Percentiles rank a stretch among this genome's conserved stretches.
These are phyloP conservation scores for Chlorociboria aeruginascens DNA, from an alignment of 495 filamentous ascomycete species.

Conservation along the genomic window DNA sequence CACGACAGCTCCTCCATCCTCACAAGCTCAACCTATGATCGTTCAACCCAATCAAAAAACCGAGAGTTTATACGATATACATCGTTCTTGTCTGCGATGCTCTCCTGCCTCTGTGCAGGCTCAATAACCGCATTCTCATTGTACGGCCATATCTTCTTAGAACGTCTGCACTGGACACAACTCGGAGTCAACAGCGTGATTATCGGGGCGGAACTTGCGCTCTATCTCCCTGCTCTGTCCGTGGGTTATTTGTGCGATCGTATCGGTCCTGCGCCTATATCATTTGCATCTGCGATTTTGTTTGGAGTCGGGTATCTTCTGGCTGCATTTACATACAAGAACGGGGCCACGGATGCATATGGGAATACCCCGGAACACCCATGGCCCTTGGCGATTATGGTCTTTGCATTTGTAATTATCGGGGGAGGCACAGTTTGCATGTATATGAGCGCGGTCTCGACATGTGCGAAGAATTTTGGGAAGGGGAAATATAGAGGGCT, in stretches of 20 bases:
- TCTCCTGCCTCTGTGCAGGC: constrained; percentile 57
- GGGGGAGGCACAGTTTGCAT: constrained; percentile 75
- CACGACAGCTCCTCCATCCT: neutral
- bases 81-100: constrained; percentile 16
- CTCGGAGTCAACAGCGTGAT: constrained; percentile 81
- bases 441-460: constrained; percentile 80
- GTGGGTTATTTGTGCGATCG: constrained; percentile 87
- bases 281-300: constrained; percentile 53
- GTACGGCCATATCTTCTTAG: constrained; percentile 80
- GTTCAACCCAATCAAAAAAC: constrained; percentile 1
- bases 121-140: constrained; percentile 82
- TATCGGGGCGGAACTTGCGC: constrained; percentile 68
- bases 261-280: constrained; percentile 62
- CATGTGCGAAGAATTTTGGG: constrained; percentile 95
- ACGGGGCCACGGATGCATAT: constrained; percentile 28
- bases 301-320: constrained; percentile 76
- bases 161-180: constrained; percentile 74
- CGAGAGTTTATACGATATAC: constrained; percentile 16
- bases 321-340: constrained; percentile 66
- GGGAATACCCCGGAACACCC: constrained; percentile 31
- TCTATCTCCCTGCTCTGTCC: constrained; percentile 84
- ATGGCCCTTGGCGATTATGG: constrained; percentile 72
- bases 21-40: constrained; percentile 3
- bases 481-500: constrained; percentile 76
- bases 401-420: constrained; percentile 66